A percentile compares a stretch with the other conserved stretches of the same genome.
phyloP scores from a whole-genome alignment of 768 basidiomycete species.

The Lactarius akahatsu region DNA sequence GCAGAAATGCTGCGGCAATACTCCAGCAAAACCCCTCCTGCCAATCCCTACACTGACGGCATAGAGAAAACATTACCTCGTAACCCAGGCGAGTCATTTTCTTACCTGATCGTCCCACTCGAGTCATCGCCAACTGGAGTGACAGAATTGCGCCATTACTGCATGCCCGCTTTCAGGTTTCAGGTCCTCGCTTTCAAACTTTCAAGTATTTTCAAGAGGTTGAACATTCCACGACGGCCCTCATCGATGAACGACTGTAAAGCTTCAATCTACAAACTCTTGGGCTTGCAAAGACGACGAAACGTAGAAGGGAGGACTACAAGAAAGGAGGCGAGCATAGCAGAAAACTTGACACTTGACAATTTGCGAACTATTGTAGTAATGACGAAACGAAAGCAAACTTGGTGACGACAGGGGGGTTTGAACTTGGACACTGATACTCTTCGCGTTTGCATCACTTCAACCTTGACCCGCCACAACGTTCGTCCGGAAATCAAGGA shows the following conservation, averaged over 20 bases:
- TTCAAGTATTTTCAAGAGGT: slow-evolving; percentile 24
- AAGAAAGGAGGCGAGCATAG: slow-evolving; percentile 53
- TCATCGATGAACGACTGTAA: slow-evolving; percentile 28
- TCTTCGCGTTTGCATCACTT: slow-evolving; percentile 42
- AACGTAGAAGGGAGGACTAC: slow-evolving; percentile 48
- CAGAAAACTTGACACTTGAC: slow-evolving; percentile 67
- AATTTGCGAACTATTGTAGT: slow-evolving; percentile 51
- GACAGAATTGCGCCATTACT: slow-evolving; percentile 1
- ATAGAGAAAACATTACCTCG: background rate
- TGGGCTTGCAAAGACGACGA: slow-evolving; percentile 33
- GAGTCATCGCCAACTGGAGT: slow-evolving; percentile 12
- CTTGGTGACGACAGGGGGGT: slow-evolving; percentile 38
- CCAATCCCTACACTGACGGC: too few species aligned
- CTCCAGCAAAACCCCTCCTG: background rate
- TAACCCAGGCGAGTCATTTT: slow-evolving; percentile 22
- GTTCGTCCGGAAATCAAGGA: slow-evolving; percentile 29
- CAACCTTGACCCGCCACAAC: slow-evolving; percentile 39
- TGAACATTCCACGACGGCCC: slow-evolving; percentile 25
- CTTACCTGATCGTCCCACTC: slow-evolving; percentile 21
- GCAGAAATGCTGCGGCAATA: slow-evolving; percentile 14
- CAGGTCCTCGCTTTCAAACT: slow-evolving; percentile 24
- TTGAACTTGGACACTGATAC: slow-evolving; percentile 43
- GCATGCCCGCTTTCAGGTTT: slow-evolving; percentile 14
- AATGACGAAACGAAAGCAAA: slow-evolving; percentile 47
- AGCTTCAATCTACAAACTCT: slow-evolving; percentile 29